A percentile compares a stretch with the other conserved stretches of the same genome.
Conservation (phyloP, 257 asterid species). For the Jacaranda mimosifolia region DNA sequence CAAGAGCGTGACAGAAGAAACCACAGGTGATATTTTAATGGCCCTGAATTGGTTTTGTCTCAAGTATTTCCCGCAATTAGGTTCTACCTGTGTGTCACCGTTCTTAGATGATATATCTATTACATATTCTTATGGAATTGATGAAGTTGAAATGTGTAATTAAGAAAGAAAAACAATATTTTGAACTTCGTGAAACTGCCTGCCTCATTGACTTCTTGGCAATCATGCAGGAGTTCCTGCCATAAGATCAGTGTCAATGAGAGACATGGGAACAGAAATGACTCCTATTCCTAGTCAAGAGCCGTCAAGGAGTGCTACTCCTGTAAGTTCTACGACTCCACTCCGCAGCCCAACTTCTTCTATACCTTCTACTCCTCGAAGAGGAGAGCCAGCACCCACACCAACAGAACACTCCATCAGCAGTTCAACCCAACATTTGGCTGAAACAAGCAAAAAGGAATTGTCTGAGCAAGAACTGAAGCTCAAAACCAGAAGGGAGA, state of each 20-base stretch:
- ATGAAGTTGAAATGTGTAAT: neutral
- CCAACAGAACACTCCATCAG: slow-evolving; percentile 51
- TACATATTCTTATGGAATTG: neutral
- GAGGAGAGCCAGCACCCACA: slow-evolving; percentile 76
- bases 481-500: slow-evolving; percentile 86
- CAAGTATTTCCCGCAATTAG: neutral
- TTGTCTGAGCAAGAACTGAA: slow-evolving; percentile 84
- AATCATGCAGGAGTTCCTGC: slow-evolving; percentile 52
- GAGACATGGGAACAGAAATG: slow-evolving; percentile 99
- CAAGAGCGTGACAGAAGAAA: slow-evolving; percentile 63
- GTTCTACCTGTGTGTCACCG: too few species aligned
- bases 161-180: neutral
- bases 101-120: neutral
- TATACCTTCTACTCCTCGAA: slow-evolving; percentile 87
- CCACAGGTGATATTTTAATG: slow-evolving; percentile 58
- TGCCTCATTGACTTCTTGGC: neutral
- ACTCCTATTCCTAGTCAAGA: slow-evolving; percentile 99
- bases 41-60: neutral
- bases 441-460: slow-evolving; percentile 56
- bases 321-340: slow-evolving; percentile 85
- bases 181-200: neutral
- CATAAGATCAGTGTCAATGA: slow-evolving; percentile 94
- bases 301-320: slow-evolving; percentile 94
- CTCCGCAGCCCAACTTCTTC: slow-evolving; percentile 91
- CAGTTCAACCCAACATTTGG: slow-evolving; percentile 37